Base-by-base conservation (phyloP, 1,284 basidiomycete genomes). In the Rhodotorula sp. region DNA sequence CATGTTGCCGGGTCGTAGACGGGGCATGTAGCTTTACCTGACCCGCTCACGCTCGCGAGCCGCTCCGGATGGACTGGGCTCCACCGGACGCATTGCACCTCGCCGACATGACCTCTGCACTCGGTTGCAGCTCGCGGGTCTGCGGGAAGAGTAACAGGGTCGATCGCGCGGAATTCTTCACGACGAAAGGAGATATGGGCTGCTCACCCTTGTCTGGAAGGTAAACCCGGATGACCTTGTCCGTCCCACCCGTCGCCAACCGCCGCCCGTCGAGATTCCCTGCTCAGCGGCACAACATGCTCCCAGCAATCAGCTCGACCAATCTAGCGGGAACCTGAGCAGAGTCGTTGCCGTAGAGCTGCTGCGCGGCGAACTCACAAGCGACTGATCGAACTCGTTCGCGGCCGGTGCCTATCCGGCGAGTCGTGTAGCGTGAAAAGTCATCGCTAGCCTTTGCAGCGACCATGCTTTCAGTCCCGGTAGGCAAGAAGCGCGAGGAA, bases 211-310 rank as follows among this genome's bases (percentile, higher is more conserved):
- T 76, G 34, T 76, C 75, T 0, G 75, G 75, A 4, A 68, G 47
- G 68, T 69, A 76, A 43, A 76, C 69, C 4, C 75, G 63, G 6
- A 76, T 26, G 10, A 63, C 54, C 62, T 66, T 63, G 64, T 74
- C 72, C 14, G 57, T 48, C 0, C 67, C 64, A 5, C 72, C 75
- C 1, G 72, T 67, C 1, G 72, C 75, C 5, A 76, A 62, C n/a
- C 75, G 43, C 21, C 72, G 43, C 0, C 75, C 75, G 54, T 76
- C 75, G 18, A 64, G 61, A 59, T 73, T 76, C 75, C 75, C 75
- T 76, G 69, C 31, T 3, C 26, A 15, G 26, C 12, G 19, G 6
- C 8, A 31, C 19, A 0, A n/a, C 12, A 15, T 2, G 31, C 5
- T n/a, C 56, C 26, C 16, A 4, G 8, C 14, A 7, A 16, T 34